These are phyloP conservation scores for Tylopilus orsonianus DNA, from an alignment of 1,284 basidiomycete genomes.

Conservation along the genomic window DNA sequence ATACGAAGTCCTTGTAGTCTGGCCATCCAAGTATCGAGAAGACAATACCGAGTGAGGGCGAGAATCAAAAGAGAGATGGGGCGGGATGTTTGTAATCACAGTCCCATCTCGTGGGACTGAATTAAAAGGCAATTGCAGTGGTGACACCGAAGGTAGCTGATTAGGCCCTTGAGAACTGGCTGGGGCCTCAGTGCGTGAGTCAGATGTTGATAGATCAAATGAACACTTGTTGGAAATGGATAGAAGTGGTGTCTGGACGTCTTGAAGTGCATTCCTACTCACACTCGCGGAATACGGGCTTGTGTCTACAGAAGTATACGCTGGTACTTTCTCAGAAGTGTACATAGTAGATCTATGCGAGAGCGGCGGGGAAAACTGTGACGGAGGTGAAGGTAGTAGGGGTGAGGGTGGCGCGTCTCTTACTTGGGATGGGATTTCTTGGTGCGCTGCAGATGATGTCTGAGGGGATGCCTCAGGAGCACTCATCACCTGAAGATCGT, in stretches of 20 bases:
- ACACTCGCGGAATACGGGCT: neutral
- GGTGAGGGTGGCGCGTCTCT: neutral
- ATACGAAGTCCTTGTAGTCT: neutral
- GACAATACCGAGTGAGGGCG: neutral
- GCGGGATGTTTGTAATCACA: neutral
- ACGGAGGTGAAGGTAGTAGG: neutral
- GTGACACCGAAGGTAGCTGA: neutral
- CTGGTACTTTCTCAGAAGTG: neutral
- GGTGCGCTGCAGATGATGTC: neutral
- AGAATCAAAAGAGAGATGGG: neutral
- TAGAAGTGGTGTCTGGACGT: neutral
- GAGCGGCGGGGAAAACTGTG: neutral
- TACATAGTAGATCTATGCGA: neutral
- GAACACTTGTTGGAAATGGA: neutral
- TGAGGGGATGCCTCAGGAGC: neutral
- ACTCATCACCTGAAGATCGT: slow-evolving; percentile 16
- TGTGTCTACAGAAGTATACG: neutral
- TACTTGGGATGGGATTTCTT: neutral
- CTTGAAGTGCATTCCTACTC: neutral
- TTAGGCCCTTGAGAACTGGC: neutral
- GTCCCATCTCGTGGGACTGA: neutral
- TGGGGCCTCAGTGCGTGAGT: neutral
- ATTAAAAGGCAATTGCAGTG: neutral
- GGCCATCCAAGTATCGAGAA: neutral
- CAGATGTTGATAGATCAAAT: neutral